phyloP scores from a whole-genome alignment of 208 protist species.

The Leishmania tropica region DNA sequence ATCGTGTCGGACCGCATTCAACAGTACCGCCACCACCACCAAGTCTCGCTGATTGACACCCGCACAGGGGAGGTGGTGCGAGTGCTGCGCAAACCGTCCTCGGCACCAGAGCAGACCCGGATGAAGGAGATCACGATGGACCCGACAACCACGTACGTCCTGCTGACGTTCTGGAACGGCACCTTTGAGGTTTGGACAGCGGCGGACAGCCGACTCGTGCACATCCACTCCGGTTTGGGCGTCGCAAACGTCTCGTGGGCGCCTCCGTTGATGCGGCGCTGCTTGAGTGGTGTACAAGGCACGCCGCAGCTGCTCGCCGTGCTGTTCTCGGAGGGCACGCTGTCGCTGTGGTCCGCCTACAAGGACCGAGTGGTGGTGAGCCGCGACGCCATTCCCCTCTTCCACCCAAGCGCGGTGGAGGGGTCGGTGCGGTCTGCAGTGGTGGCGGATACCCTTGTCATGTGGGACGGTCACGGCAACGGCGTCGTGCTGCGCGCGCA shows the following conservation, averaged over 20 bases:
- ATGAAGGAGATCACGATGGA: slow-evolving; percentile 76
- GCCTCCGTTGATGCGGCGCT: slow-evolving; percentile 54
- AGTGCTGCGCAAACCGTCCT: slow-evolving; percentile 67
- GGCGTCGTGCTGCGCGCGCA: slow-evolving; percentile 38
- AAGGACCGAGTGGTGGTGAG: slow-evolving; percentile 74
- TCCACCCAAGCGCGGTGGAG: slow-evolving; percentile 34
- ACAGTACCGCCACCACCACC: slow-evolving; percentile 64
- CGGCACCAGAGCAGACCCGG: slow-evolving; percentile 54
- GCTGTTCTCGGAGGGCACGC: slow-evolving; percentile 68
- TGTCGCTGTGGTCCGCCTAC: slow-evolving; percentile 83
- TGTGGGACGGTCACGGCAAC: slow-evolving; percentile 52
- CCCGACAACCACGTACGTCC: slow-evolving; percentile 51
- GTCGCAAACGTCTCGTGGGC: slow-evolving; percentile 81
- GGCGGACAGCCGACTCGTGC: slow-evolving; percentile 61
- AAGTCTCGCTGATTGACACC: slow-evolving; percentile 79
- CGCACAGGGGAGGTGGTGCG: slow-evolving; percentile 71
- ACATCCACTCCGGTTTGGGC: slow-evolving; percentile 70
- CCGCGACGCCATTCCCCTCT: slow-evolving; percentile 56
- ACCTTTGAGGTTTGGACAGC: slow-evolving; percentile 88
- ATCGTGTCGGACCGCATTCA: slow-evolving; percentile 64
- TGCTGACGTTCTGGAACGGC: slow-evolving; percentile 73
- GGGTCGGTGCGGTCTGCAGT: slow-evolving; percentile 41
- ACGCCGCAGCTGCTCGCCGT: slow-evolving; percentile 72
- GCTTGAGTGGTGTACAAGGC: slow-evolving; percentile 62
- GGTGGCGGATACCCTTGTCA: slow-evolving; percentile 40